Evolutionary conservation across 768 basidiomycete species (phyloP), one percentile per base, ranked within the genome.

Genomic region (Leccinellum luteum): DNA sequence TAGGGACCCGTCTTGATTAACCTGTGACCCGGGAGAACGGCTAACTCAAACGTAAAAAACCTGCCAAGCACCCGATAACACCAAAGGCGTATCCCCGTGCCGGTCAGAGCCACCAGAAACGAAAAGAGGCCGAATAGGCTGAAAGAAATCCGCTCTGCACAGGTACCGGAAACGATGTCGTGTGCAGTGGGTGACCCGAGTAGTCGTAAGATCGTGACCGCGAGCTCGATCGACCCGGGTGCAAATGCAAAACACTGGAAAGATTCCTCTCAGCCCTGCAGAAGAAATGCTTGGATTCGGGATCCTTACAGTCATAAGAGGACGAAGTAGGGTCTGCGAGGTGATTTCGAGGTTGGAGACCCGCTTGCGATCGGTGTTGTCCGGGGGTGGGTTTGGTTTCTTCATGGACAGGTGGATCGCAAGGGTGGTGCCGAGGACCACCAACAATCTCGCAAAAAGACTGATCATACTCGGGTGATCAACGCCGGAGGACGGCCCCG

Each of bases 1-100:
- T 59, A 65, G 23, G 66, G 60, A 25, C 64, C 64, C 12, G 52
- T 60, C 30, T 47, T 58, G 14, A 67, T 34, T 14, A 64, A 50
- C 51, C 52, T 52, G 31, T 64, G 63, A 1, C 50, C 13, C 3
- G 45, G 45, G 0, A 52, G 31, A 14, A 57, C 28, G n/a, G 68
- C 67, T 38, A 78, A 62, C 44, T 77, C 70, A 52, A 78, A 80
- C 15, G 76, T 79, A 63, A 76, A 77, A 27, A 73, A 60, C 6
- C 61, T 35, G n/a, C 74, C 73, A 25, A 79, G 66, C 19, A 66
- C 60, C n/a, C 64, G 72, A 63, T 73, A 79, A 58, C 74, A 79
- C 55, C 61, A 61, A 17, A 68, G 45, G 3, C 77, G 73, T 23
- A 79, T 55, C 10, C 47, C 49, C n/a, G 60, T 62, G 6, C 75